Percentiles rank a stretch among this genome's conserved stretches.
phyloP scores from a whole-genome alignment of 164 flowering plant species.

The Annona squamosa region DNA sequence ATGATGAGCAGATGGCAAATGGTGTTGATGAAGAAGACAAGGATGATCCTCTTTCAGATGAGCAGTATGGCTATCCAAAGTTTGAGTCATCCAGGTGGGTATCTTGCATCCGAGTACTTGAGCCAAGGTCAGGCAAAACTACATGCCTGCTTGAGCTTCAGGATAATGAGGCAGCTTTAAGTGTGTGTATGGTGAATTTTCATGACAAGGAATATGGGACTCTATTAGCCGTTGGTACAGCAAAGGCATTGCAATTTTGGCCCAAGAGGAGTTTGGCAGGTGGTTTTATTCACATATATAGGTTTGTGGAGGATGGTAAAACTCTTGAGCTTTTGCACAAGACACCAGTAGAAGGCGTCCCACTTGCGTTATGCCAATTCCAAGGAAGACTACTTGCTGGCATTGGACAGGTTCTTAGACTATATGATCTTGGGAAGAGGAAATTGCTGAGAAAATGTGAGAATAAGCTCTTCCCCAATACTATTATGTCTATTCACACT shows the following conservation, averaged over 20 bases:
- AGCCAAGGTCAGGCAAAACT: slow-evolving; percentile 68
- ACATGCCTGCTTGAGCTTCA: slow-evolving; percentile 95
- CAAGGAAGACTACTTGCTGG: slow-evolving; percentile 97
- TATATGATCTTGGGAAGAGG: slow-evolving; percentile 90
- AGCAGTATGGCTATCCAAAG: slow-evolving; percentile 98
- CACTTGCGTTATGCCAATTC: slow-evolving; percentile 87
- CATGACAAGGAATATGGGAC: slow-evolving; percentile 96
- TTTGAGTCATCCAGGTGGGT: slow-evolving; percentile 93
- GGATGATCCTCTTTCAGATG: slow-evolving; percentile 86
- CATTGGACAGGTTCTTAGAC: slow-evolving; percentile 77
- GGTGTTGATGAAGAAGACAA: slow-evolving; percentile 81
- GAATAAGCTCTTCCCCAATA: slow-evolving; percentile 91
- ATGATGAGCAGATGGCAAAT: slow-evolving; percentile 78
- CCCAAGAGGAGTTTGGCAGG: slow-evolving; percentile 62
- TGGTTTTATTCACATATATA: slow-evolving; percentile 85
- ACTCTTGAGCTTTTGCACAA: slow-evolving; percentile 91
- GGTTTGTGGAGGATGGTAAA: slow-evolving; percentile 87
- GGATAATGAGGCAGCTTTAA: slow-evolving; percentile 96
- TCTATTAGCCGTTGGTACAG: slow-evolving; percentile 95
- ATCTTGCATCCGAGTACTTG: slow-evolving; percentile 95
- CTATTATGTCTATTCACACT: slow-evolving; percentile 76
- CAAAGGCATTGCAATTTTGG: slow-evolving; percentile 82
- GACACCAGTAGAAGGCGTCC: slow-evolving; percentile 95
- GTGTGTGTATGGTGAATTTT: slow-evolving; percentile 91
- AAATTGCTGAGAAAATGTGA: slow-evolving; percentile 93